Percentiles rank a stretch among this genome's conserved stretches.
Conservation (phyloP, 345 rosid species). For the Pugionium cornutum region DNA sequence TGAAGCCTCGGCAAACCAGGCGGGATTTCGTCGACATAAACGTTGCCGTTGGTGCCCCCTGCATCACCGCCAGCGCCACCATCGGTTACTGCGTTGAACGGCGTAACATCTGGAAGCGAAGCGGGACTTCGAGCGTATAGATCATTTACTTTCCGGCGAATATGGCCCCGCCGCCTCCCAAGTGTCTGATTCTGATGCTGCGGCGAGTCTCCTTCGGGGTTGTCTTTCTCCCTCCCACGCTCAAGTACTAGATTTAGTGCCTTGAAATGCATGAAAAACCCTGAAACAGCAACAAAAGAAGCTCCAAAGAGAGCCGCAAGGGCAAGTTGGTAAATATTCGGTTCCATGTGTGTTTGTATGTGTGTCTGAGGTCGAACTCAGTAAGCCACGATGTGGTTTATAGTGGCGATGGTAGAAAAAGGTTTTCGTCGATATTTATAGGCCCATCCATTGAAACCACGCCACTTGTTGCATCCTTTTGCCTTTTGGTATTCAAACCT, state of each 20-base stretch:
- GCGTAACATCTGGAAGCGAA: slow-evolving; percentile 76
- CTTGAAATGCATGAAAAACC: slow-evolving; percentile 89
- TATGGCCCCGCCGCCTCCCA: slow-evolving; percentile 47
- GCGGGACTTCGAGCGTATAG: slow-evolving; percentile 65
- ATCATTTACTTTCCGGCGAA: slow-evolving; percentile 53
- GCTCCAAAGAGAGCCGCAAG: slow-evolving; percentile 98
- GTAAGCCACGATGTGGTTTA: slow-evolving; percentile 19
- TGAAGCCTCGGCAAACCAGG: slow-evolving; percentile 82
- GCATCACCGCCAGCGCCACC: slow-evolving; percentile 55
- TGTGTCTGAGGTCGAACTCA: slow-evolving; percentile 26
- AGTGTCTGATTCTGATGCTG: slow-evolving; percentile 37
- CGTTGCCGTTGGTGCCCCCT: slow-evolving; percentile 59
- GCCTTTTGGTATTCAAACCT: slow-evolving; percentile 26
- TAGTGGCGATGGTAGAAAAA: slow-evolving; percentile 35
- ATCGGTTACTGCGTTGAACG: slow-evolving; percentile 51
- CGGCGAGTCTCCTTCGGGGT: slow-evolving; percentile 58
- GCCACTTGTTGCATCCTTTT: slow-evolving; percentile 10
- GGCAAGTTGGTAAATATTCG: slow-evolving; percentile 74
- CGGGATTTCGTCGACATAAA: slow-evolving; percentile 72
- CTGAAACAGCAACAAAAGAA: slow-evolving; percentile 89
- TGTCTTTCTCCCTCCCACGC: slow-evolving; percentile 66
- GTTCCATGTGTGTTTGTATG: slow-evolving; percentile 52
- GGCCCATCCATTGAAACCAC: slow-evolving; percentile 34
- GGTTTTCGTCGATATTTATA: slow-evolving; percentile 35
- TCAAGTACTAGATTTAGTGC: slow-evolving; percentile 88